A percentile compares a stretch with the other conserved stretches of the same genome.
These are phyloP conservation scores for Pseudozyma thailandica DNA, from an alignment of 1,284 basidiomycete genomes.

Conservation along the genomic window DNA sequence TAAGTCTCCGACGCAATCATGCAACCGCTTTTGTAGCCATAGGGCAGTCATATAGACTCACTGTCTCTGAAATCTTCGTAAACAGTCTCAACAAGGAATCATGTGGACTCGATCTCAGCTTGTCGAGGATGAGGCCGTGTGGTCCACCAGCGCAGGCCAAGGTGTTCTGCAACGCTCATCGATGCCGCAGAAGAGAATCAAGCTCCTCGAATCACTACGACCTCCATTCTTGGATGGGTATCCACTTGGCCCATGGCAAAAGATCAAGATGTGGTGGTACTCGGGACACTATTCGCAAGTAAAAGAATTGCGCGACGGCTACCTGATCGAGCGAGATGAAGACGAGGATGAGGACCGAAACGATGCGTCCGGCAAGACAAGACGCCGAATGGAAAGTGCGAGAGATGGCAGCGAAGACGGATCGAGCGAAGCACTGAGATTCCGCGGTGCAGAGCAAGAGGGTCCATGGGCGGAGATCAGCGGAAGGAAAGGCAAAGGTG, in stretches of 20 bases:
- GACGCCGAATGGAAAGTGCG: not conserved
- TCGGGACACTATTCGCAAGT: constrained; percentile 52
- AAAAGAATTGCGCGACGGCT: constrained; percentile 42
- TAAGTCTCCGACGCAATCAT: not conserved
- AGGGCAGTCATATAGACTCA: too few relatives aligned
- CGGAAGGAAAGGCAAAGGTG: constrained; percentile 32
- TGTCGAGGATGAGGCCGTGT: not conserved
- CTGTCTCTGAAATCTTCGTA: too few relatives aligned
- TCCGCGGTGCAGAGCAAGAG: constrained; percentile 44
- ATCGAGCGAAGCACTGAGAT: constrained; percentile 4
- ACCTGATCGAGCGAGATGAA: constrained; percentile 43
- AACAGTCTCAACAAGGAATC: constrained; percentile 1
- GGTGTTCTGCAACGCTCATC: constrained; percentile 28
- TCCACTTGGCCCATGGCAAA: constrained; percentile 56
- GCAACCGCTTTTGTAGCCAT: too few relatives aligned
- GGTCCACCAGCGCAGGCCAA: constrained; percentile 8
- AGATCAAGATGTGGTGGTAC: constrained; percentile 56
- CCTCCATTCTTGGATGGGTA: constrained; percentile 66
- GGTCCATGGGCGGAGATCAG: constrained; percentile 45
- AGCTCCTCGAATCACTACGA: constrained; percentile 60
- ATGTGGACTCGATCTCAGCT: constrained; percentile 5
- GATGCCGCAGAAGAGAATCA: constrained; percentile 42
- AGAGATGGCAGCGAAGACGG: not conserved
- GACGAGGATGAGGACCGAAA: constrained; percentile 33
- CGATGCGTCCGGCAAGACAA: not conserved